These are phyloP conservation scores for Cladophialophora chaetospira DNA, from an alignment of 2,329 filamentous ascomycete genomes.

Conservation along the genomic window DNA sequence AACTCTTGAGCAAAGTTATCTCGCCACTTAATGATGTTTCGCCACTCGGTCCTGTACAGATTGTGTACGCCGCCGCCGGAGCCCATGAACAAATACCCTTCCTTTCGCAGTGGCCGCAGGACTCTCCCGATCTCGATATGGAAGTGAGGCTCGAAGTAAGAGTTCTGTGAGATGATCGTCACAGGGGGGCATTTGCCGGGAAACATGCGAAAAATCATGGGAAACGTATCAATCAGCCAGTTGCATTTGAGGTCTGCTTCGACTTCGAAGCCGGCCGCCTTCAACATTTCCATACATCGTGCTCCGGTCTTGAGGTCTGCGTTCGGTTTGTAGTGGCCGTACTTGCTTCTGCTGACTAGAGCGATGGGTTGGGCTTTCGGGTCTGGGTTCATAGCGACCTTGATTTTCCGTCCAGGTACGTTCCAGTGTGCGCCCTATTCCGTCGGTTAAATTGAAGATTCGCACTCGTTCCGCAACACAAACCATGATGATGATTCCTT, in stretches of 20 bases:
- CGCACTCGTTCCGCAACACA: constrained; percentile 6
- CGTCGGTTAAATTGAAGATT: neutral
- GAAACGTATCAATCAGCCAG: constrained; percentile 72
- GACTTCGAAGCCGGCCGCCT: constrained; percentile 56
- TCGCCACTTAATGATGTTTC: constrained; percentile 61
- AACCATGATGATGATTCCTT: constrained; percentile 68
- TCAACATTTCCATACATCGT: constrained; percentile 54
- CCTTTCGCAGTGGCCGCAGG: constrained; percentile 56
- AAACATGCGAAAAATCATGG: constrained; percentile 70
- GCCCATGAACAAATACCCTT: constrained; percentile 60
- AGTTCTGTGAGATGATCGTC: constrained; percentile 59
- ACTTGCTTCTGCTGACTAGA: constrained; percentile 67
- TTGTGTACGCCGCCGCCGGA: constrained; percentile 69
- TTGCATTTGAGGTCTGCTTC: constrained; percentile 59
- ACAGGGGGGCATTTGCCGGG: constrained; percentile 64
- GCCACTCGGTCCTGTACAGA: constrained; percentile 67
- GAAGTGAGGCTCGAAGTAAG: constrained; percentile 57
- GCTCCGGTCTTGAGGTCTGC: constrained; percentile 59
- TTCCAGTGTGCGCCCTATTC: constrained; percentile 67
- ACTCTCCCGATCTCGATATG: constrained; percentile 60
- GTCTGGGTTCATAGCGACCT: constrained; percentile 62
- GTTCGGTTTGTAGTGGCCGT: constrained; percentile 61
- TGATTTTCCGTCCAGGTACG: constrained; percentile 55
- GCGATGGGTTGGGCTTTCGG: constrained; percentile 65
- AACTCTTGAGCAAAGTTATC: constrained; percentile 65